Evolutionary conservation across 2,329 filamentous ascomycete species (phyloP).

Genomic region (Chalaropsis ovoidea): DNA sequence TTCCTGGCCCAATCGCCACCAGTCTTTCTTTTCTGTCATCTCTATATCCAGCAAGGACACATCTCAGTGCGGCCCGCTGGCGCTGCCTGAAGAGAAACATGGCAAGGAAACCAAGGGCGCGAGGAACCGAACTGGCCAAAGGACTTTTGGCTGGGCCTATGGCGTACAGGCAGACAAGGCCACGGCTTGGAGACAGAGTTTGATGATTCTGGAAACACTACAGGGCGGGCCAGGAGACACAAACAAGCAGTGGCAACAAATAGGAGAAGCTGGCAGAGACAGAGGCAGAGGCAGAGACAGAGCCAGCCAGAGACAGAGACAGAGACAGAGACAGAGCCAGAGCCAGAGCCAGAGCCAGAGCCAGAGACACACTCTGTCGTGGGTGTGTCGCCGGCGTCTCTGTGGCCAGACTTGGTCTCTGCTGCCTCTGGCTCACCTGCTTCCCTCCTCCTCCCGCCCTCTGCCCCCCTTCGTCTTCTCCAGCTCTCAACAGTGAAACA

Average conservation of each 20-base stretch:
- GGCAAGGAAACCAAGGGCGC: neutral
- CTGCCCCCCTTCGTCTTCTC: neutral
- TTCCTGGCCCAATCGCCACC: neutral
- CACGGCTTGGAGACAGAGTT: neutral
- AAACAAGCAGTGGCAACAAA: neutral
- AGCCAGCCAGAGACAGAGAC: no score
- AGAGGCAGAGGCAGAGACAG: neutral
- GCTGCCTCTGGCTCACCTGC: neutral
- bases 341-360: neutral
- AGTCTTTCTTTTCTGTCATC: neutral
- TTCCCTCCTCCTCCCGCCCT: neutral
- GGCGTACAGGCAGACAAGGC: neutral
- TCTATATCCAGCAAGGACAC: neutral
- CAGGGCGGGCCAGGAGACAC: neutral
- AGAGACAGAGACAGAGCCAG: no score
- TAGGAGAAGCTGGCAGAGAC: neutral
- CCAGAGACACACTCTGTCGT: neutral
- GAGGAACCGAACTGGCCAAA: neutral
- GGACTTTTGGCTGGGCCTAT: neutral
- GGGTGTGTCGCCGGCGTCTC: neutral
- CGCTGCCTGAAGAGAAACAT: neutral
- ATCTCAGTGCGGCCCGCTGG: neutral
- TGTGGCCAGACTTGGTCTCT: neutral
- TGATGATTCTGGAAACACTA: slow-evolving; percentile 10
- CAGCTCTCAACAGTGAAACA: neutral